phyloP scores from a whole-genome alignment of 2,329 filamentous ascomycete species.

The Colletotrichum navitas region DNA sequence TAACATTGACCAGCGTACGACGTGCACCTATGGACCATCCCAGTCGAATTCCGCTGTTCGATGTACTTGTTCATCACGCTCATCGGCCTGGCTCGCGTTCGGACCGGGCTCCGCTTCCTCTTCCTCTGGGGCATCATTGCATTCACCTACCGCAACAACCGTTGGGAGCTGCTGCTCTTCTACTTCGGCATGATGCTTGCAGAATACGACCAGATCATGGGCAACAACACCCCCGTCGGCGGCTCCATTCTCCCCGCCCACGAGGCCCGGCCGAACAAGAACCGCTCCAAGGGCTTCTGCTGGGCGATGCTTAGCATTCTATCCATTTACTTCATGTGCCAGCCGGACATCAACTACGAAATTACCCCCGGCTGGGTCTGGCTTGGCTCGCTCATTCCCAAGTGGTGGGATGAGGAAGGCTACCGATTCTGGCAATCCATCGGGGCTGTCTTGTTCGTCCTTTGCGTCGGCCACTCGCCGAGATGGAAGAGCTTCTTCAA shows the following conservation, averaged over 20 bases:
- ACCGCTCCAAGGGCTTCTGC: slow-evolving; percentile 22
- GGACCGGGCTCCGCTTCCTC: slow-evolving; percentile 56
- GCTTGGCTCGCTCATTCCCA: slow-evolving; percentile 62
- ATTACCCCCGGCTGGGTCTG: slow-evolving; percentile 65
- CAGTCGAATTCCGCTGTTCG: slow-evolving; percentile 70
- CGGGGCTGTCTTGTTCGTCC: slow-evolving; percentile 66
- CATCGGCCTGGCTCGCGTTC: slow-evolving; percentile 62
- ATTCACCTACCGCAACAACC: slow-evolving; percentile 61
- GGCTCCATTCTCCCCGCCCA: slow-evolving; percentile 44
- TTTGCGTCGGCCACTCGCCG: slow-evolving; percentile 60
- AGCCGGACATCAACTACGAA: slow-evolving; percentile 56
- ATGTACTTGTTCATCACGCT: slow-evolving; percentile 68
- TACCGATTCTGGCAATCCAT: slow-evolving; percentile 70
- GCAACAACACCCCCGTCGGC: slow-evolving; percentile 49
- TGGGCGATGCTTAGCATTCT: slow-evolving; percentile 60
- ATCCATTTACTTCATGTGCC: slow-evolving; percentile 66
- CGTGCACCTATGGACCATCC: slow-evolving; percentile 73
- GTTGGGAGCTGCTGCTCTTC: slow-evolving; percentile 67
- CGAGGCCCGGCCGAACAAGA: slow-evolving; percentile 42
- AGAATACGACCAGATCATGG: slow-evolving; percentile 65
- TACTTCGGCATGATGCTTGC: slow-evolving; percentile 65
- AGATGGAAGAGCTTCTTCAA: slow-evolving; percentile 66
- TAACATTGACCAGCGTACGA: slow-evolving; percentile 59
- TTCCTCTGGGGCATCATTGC: slow-evolving; percentile 57
- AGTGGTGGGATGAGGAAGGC: slow-evolving; percentile 61